A percentile compares a stretch with the other conserved stretches of the same genome.
These are phyloP conservation scores for Eremomyces bilateralis DNA, from an alignment of 495 filamentous ascomycete species.

Conservation along the genomic window DNA sequence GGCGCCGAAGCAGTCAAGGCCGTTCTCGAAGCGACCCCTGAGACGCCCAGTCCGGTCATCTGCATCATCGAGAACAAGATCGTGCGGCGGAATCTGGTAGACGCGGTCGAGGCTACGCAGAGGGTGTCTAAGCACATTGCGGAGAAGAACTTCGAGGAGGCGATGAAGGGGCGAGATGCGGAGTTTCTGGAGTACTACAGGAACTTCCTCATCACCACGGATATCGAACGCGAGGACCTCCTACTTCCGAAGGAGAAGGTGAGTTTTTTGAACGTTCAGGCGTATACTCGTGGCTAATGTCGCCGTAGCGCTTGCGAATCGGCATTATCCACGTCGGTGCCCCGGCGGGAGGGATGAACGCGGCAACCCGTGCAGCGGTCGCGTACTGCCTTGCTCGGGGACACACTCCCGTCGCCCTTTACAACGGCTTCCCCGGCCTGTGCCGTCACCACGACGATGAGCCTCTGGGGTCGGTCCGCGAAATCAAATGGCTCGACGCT, in stretches of 20 bases:
- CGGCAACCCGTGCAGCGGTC: constrained; percentile 80
- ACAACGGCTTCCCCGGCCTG: constrained; percentile 94
- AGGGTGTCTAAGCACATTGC: constrained; percentile 62
- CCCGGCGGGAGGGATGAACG: constrained; percentile 98
- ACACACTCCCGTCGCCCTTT: constrained; percentile 74
- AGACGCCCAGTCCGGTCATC: constrained; percentile 84
- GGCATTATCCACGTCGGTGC: constrained; percentile 94
- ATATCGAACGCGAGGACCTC: constrained; percentile 37
- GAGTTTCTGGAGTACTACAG: constrained; percentile 89
- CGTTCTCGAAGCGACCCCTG: constrained; percentile 75
- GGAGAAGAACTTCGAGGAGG: constrained; percentile 56
- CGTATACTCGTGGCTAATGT: background rate
- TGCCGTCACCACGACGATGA: constrained; percentile 71
- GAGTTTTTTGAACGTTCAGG: constrained; percentile 9
- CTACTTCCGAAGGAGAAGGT: constrained; percentile 53
- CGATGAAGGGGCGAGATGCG: constrained; percentile 70
- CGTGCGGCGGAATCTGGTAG: constrained; percentile 61
- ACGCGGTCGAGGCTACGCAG: constrained; percentile 71
- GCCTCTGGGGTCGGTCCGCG: constrained; percentile 61
- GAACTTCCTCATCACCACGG: constrained; percentile 76
- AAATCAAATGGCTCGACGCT: constrained; percentile 79
- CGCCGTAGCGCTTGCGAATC: constrained; percentile 58
- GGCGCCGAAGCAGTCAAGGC: constrained; percentile 93
- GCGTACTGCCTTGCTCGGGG: constrained; percentile 92
- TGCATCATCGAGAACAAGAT: constrained; percentile 97